These are phyloP conservation scores for Tulasnella sp. DNA, from an alignment of 768 basidiomycete species.

Conservation along the genomic window DNA sequence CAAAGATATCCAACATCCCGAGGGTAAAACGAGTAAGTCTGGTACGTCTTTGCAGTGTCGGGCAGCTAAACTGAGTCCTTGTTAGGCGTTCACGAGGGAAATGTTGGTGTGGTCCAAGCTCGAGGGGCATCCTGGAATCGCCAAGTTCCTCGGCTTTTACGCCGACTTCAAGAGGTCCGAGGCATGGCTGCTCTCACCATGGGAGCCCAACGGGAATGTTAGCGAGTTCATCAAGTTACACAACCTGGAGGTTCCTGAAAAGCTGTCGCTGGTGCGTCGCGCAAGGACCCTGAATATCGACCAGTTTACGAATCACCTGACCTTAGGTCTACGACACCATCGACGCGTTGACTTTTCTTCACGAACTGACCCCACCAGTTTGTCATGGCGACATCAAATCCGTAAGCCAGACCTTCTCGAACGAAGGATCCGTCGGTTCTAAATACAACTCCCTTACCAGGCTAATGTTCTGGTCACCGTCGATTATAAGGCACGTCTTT, in stretches of 20 bases:
- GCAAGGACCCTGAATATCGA: too few species aligned
- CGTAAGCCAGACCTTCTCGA: not conserved
- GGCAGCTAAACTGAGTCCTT: not conserved
- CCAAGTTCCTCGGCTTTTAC: not conserved
- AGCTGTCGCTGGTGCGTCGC: not conserved
- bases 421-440: not conserved
- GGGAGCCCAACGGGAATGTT: not conserved
- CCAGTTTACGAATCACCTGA: too few species aligned
- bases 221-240: not conserved
- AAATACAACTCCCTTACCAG: not conserved
- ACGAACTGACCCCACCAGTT: not conserved
- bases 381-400: not conserved
- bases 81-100: not conserved
- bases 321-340: not conserved
- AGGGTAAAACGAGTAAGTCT: not conserved
- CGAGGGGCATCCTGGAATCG: not conserved
- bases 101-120: not conserved
- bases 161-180: conserved; percentile 1
- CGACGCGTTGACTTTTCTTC: not conserved
- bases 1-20: not conserved
- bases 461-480: not conserved
- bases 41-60: not conserved
- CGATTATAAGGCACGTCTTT: not conserved
- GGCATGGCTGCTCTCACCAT: not conserved
- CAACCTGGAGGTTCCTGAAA: not conserved